These are phyloP conservation scores for Urtica urens DNA, from an alignment of 306 rosid genomes.

Conservation along the genomic window DNA sequence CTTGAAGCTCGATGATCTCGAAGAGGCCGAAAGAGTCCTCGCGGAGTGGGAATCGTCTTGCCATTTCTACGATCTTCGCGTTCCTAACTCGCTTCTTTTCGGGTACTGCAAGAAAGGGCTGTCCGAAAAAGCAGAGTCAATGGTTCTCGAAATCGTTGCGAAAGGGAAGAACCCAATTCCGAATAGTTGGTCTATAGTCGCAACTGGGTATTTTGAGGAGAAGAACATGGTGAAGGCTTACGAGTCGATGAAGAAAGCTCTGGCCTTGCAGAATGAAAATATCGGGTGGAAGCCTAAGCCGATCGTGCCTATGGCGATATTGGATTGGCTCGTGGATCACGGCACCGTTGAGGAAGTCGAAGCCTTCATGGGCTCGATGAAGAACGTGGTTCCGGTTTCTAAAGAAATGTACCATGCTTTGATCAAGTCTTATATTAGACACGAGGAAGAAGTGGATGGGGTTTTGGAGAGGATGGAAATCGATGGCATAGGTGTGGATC, in stretches of 20 bases:
- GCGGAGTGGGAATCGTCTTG: slow-evolving; percentile 55
- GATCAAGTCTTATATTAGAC: slow-evolving; percentile 30
- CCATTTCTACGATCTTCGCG: slow-evolving; percentile 45
- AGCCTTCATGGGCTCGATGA: slow-evolving; percentile 41
- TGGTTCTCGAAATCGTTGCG: slow-evolving; percentile 23
- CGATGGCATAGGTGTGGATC: slow-evolving; percentile 29
- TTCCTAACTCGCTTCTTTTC: slow-evolving; percentile 39
- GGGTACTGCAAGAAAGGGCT: slow-evolving; percentile 34
- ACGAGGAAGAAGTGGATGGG: slow-evolving; percentile 31
- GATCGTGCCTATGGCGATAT: slow-evolving; percentile 25
- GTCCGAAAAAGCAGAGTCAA: slow-evolving; percentile 37
- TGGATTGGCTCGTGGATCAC: slow-evolving; percentile 36
- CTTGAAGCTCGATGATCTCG: slow-evolving; percentile 51
- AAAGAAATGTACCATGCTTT: slow-evolving; percentile 40
- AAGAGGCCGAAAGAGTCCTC: slow-evolving; percentile 36
- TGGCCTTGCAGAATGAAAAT: slow-evolving; percentile 26
- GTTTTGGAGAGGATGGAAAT: slow-evolving; percentile 31
- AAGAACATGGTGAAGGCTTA: slow-evolving; percentile 57
- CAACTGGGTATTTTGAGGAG: slow-evolving; percentile 41
- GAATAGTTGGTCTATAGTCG: slow-evolving; percentile 61
- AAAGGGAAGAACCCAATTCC: slow-evolving; percentile 57
- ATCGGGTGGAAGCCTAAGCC: slow-evolving; percentile 56
- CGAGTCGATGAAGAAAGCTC: slow-evolving; percentile 48
- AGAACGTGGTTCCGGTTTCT: slow-evolving; percentile 32
- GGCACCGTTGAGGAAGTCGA: slow-evolving; percentile 32